Conservation (phyloP, 2,329 filamentous ascomycete genomes). For the Neonectria coccinea region DNA sequence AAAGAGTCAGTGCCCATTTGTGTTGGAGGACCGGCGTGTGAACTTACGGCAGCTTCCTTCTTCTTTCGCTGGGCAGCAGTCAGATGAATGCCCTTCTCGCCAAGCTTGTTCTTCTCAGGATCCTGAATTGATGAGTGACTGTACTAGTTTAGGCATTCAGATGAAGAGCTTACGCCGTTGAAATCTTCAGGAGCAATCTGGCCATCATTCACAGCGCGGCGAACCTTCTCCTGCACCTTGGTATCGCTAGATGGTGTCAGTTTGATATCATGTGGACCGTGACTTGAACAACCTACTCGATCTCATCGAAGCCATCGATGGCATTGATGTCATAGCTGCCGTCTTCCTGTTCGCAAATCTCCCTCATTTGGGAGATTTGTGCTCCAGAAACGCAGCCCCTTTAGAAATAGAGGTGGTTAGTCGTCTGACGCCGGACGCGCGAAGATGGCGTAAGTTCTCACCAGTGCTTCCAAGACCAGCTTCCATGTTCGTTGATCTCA, state of each 20-base stretch:
- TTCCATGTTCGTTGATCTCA: constrained; percentile 68
- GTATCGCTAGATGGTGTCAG: constrained; percentile 55
- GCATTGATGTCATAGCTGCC: constrained; percentile 69
- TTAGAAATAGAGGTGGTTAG: constrained; percentile 9
- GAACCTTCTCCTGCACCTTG: constrained; percentile 79
- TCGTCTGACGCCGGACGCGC: constrained; percentile 4
- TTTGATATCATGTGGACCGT: not conserved
- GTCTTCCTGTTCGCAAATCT: constrained; percentile 61
- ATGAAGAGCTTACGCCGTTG: constrained; percentile 76
- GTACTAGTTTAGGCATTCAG: constrained; percentile 10
- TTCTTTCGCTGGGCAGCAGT: constrained; percentile 52
- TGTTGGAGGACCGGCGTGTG: not conserved
- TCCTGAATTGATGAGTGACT: constrained; percentile 65
- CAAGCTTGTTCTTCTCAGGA: constrained; percentile 77
- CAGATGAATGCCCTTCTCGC: constrained; percentile 72
- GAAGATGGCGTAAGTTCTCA: constrained; percentile 56
- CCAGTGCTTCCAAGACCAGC: constrained; percentile 90
- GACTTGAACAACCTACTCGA: constrained; percentile 60
- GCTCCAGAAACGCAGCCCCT: constrained; percentile 92
- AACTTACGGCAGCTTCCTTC: constrained; percentile 45
- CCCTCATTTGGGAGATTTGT: constrained; percentile 74
- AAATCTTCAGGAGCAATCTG: constrained; percentile 89
- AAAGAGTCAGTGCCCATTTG: constrained; percentile 31
- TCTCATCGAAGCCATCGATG: constrained; percentile 85
- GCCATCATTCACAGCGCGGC: constrained; percentile 77